Evolutionary conservation across 2,329 filamentous ascomycete species (phyloP), one percentile per base, ranked within the genome.

Genomic region (Bipolaris oryzae): DNA sequence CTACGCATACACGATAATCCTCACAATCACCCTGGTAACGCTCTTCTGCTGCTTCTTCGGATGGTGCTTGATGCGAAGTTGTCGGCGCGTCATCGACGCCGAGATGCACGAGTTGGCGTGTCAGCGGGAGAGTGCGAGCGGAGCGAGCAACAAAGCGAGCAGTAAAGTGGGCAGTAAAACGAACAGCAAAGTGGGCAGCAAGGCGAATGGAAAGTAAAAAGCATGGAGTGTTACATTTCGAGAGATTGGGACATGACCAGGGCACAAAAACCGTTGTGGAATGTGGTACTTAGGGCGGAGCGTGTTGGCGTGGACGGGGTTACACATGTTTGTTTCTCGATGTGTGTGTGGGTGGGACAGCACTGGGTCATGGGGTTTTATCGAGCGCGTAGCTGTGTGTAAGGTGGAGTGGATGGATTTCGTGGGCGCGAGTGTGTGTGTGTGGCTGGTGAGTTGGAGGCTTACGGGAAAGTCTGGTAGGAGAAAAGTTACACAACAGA

Each of bases 31-130:
- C 44, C 56, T 69, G 13, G 11, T 66, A 38, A 39, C 51, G 7
- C 7, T 54, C 25, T 66, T 70, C 55, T 28, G 39, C 55, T 46
- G 63, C 42, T 18, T 63, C 46, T 63, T 69, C 47, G 63, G 50
- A 0, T 66, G 53, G 44, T 67, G 57, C 13, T 55, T 69, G 1
- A 61, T 56, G 41, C 54, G 42, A 25, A 49, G 43, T 10, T 69
- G 66, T 28, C 41, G 45, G 7, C 57, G 68, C 21, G 59, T 55
- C 7, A 51, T 69, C 1, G 48, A 61, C 15, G 64, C 58, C 3
- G 61, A 67, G 21, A 44, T 58, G 13, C 35, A 59, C 2, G 64
- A 63, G 15, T 18, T 63, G 42, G 9, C 18, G 7, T 42, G 55
- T 18, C 37, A 16, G 15, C 4, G 51, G 20, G 56, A 64, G 20